These are phyloP conservation scores for Monilinia aucupariae DNA, from an alignment of 2,329 filamentous ascomycete genomes.

Conservation along the genomic window DNA sequence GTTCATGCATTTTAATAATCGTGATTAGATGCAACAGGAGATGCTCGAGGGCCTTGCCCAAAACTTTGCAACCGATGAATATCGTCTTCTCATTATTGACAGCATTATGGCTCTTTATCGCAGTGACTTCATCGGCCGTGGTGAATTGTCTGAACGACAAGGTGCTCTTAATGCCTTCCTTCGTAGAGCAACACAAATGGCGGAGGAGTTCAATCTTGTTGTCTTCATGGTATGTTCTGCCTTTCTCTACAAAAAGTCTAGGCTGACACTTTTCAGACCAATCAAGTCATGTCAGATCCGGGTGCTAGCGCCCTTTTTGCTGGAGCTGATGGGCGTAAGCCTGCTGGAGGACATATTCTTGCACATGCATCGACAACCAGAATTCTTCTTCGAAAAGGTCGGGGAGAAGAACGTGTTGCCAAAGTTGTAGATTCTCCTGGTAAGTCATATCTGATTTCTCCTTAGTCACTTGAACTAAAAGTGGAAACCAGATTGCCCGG, in stretches of 20 bases:
- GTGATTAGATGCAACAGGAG: slow-evolving; percentile 51
- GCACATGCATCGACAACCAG: slow-evolving; percentile 64
- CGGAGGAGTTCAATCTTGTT: slow-evolving; percentile 65
- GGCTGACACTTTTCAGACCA: slow-evolving; percentile 45
- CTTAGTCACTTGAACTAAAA: slow-evolving; percentile 4
- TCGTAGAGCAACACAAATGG: slow-evolving; percentile 57
- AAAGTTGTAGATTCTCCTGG: slow-evolving; percentile 64
- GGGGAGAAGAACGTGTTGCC: slow-evolving; percentile 64
- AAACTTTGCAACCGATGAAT: slow-evolving; percentile 58
- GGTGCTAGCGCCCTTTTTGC: slow-evolving; percentile 63
- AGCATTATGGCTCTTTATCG: slow-evolving; percentile 66
- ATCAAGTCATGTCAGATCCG: slow-evolving; percentile 66
- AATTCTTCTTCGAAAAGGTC: slow-evolving; percentile 60
- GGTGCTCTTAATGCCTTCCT: slow-evolving; percentile 63
- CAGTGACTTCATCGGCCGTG: slow-evolving; percentile 61
- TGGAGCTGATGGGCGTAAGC: slow-evolving; percentile 62
- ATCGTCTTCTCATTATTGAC: slow-evolving; percentile 62
- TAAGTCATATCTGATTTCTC: slow-evolving; percentile 33
- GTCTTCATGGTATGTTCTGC: slow-evolving; percentile 49
- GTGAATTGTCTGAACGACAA: slow-evolving; percentile 62
- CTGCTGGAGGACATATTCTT: slow-evolving; percentile 61
- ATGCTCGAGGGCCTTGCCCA: slow-evolving; percentile 55
- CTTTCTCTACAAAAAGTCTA: neutral
- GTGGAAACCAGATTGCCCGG: slow-evolving; percentile 52
- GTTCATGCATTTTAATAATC: slow-evolving; percentile 6